A percentile compares a stretch with the other conserved stretches of the same genome.
phyloP scores from a whole-genome alignment of 371 early-diverging fungal genomes.

The Mortierella sp. region DNA sequence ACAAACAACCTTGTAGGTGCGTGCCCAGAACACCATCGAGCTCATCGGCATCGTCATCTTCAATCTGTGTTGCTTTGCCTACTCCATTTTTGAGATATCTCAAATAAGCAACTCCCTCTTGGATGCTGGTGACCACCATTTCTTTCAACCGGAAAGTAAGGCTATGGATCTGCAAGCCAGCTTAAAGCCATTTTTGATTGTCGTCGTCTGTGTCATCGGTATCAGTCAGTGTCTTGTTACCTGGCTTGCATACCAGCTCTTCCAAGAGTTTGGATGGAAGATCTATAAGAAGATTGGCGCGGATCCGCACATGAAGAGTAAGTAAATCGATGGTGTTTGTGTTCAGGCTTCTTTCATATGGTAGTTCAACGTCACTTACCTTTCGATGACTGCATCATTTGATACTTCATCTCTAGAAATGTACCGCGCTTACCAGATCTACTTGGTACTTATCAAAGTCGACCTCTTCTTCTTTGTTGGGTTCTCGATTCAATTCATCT shows the following conservation, averaged over 20 bases:
- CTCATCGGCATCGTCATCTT: conserved; percentile 85
- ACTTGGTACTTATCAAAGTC: conserved; percentile 88
- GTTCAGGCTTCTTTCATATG: no score
- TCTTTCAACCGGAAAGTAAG: conserved; percentile 11
- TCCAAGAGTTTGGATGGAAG: conserved; percentile 93
- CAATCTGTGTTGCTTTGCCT: conserved; percentile 81
- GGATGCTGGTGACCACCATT: neutral
- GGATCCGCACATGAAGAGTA: conserved; percentile 87
- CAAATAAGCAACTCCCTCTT: conserved; percentile 54
- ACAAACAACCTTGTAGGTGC: conserved; percentile 64
- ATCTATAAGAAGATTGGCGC: conserved; percentile 96
- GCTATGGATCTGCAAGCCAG: conserved; percentile 12
- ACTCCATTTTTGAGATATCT: conserved; percentile 73
- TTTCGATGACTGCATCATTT: no score
- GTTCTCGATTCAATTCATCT: conserved; percentile 88
- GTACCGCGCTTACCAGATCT: conserved; percentile 90
- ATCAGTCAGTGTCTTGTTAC: conserved; percentile 33
- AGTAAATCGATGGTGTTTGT: no score
- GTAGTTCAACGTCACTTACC: no score
- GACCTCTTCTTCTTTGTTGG: conserved; percentile 90
- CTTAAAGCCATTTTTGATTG: conserved; percentile 28
- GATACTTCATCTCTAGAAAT: conserved; percentile 61
- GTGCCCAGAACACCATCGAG: conserved; percentile 89
- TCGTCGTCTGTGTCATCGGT: conserved; percentile 39
- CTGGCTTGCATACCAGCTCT: conserved; percentile 62